Base-by-base conservation (phyloP, 2,329 filamentous ascomycete species). In the Coniochaeta sp. region DNA sequence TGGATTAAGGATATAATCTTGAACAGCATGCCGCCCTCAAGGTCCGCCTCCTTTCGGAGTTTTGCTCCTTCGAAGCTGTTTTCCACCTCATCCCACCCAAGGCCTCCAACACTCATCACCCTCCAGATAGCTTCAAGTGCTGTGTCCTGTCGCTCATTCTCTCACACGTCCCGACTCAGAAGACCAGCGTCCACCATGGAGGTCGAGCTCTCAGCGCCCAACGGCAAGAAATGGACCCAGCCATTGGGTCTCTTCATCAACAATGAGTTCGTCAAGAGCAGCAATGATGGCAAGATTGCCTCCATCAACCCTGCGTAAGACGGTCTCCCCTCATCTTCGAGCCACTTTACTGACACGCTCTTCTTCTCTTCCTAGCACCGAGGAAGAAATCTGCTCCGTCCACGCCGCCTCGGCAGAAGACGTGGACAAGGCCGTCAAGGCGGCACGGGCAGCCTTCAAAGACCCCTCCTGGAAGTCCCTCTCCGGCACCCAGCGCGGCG, bases 171-270 rank as follows among this genome's bases (percentile, higher is more conserved):
- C 9, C 22, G 47, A 17, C 47, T 28, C 22, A 28, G 2, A 52
- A 14, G 17, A 2, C 22, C 47, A 52, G 24, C 24, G 11, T 28
- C 47, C 47, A 68, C 58, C 1, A 71, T 74, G 67, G 69, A 75
- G 56, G 75, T 86, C 59, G 81, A 90, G 68, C 81, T 93, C 61
- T 89, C 81, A 9, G 89, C 90, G 57, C 90, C 90, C 5, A 93
- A 93, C 74, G 89, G 89, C 67, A 80, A 77, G 72, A 86, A 83
- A 67, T 93, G 90, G 75, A 78, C 74, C 14, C 88, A 91, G 76
- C 89, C 89, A 1, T 79, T 84, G 52, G 90, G 90, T n/a, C 80
- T 93, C 9, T 93, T 92, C 74, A 91, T 93, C 76, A 89, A 90
- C 77, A 91, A 92, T 65, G 88, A 91, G 71, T 93, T 90, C 71